Percentiles rank a stretch among this genome's conserved stretches.
These are phyloP conservation scores for Cucumis cinereus DNA, from an alignment of 306 rosid genomes.

Conservation along the genomic window DNA sequence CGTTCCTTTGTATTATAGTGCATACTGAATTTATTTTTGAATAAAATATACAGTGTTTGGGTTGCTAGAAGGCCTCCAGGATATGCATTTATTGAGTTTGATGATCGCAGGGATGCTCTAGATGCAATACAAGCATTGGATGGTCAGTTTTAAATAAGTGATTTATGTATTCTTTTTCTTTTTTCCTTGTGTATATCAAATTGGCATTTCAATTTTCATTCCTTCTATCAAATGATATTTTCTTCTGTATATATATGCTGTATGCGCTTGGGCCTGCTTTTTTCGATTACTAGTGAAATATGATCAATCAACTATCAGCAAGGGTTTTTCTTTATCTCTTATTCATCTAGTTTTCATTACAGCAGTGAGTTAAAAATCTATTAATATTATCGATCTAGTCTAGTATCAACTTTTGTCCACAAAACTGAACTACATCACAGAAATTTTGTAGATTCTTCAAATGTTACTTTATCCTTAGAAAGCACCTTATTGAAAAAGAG, in stretches of 20 bases:
- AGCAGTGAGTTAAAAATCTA: background rate
- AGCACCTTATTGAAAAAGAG: background rate
- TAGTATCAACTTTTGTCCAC: background rate
- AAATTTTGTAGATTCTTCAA: background rate
- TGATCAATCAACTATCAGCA: background rate
- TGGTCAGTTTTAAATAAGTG: slow-evolving; percentile 33
- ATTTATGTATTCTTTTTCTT: background rate
- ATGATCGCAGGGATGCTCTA: slow-evolving; percentile 89
- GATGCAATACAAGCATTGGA: slow-evolving; percentile 87
- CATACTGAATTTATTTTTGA: background rate
- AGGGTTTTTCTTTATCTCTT: background rate
- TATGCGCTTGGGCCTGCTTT: background rate
- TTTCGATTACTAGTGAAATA: background rate
- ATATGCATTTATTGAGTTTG: slow-evolving; percentile 87
- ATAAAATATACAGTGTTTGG: slow-evolving; percentile 54
- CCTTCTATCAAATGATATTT: background rate
- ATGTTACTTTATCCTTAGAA: background rate
- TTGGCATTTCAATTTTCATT: background rate
- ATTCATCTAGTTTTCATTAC: background rate
- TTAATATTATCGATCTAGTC: background rate
- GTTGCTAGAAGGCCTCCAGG: slow-evolving; percentile 98
- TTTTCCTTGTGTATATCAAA: background rate
- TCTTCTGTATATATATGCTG: background rate
- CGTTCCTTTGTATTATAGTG: background rate
- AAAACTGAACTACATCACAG: background rate